Base-by-base conservation (phyloP, 2,329 filamentous ascomycete genomes). In the Microdochium trichocladiopsis region DNA sequence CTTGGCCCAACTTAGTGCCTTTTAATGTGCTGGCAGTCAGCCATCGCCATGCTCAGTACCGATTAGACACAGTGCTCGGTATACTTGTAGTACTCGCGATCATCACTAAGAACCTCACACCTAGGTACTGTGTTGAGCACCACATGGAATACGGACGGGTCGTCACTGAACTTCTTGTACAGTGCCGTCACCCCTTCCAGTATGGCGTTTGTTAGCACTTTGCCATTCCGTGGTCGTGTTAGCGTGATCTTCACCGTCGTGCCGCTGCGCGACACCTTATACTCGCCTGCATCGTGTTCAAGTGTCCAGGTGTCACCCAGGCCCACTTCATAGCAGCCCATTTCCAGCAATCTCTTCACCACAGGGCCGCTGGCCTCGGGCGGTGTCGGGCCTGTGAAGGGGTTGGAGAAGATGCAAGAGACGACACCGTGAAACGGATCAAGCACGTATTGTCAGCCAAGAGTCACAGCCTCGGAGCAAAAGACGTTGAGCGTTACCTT, bases 291-390 rank as follows among this genome's bases (percentile, higher is more conserved):
- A 33, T 33, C 28, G 28, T 33, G 28, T 14, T 33, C 28, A 33
- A 33, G 28, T 14, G 28, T 33, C 28, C 28, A 33, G 28, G 8
- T 33, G n/a, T 33, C 28, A 14, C 28, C 28, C 28, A 14, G 73
- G n/a, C 78, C 82, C 51, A 87, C 78, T 65, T 87, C 82, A 56
- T 85, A 82, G 50, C 82, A 85, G 11, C 84, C 84, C 71, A 82
- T 79, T 43, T 80, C 76, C 0, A 87, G 66, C 14, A 87, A 66
- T 60, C 51, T 71, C 64, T 59, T 56, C 0, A 72, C 72, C 22
- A 69, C 67, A 3, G 73, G 63, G 2, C 61, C 56, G 1, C 71
- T 67, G 24, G 58, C 58, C 3, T 53, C 22, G 1, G 59, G 58
- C 0, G 59, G 50, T 1, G 68, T 70, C 3, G 60, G 60, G 2